These are phyloP conservation scores for Diaporthe ampelina DNA, from an alignment of 2,329 filamentous ascomycete species.

Conservation along the genomic window DNA sequence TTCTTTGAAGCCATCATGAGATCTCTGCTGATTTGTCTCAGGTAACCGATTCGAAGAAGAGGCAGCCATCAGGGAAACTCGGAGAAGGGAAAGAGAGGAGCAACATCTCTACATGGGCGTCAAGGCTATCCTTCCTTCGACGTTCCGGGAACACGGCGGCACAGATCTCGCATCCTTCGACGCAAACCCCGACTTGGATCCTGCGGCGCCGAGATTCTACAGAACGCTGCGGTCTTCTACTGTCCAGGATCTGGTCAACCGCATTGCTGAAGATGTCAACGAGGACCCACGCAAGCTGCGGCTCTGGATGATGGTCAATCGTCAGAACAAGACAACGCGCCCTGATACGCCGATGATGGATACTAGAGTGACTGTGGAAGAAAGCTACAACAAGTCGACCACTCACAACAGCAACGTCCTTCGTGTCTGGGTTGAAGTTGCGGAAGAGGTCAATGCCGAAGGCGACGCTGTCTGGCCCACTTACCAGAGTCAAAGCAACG, in stretches of 20 bases:
- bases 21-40: conserved; percentile 49
- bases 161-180: conserved; percentile 86
- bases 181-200: conserved; percentile 65
- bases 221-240: conserved; percentile 82
- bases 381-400: conserved; percentile 67
- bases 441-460: conserved; percentile 74
- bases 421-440: conserved; percentile 88
- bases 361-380: conserved; percentile 81
- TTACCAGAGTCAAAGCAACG: conserved; percentile 69
- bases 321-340: conserved; percentile 95
- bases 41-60: conserved; percentile 86
- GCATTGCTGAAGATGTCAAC: conserved; percentile 78
- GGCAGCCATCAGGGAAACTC: conserved; percentile 79
- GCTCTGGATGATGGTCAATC: conserved; percentile 98
- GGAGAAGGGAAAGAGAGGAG: conserved; percentile 90
- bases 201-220: conserved; percentile 79
- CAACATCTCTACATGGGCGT: conserved; percentile 92
- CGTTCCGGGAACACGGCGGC: conserved; percentile 84
- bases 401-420: conserved; percentile 79
- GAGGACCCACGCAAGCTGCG: conserved; percentile 79
- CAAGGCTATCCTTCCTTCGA: conserved; percentile 83
- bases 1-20: neutral
- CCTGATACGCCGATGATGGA: conserved; percentile 91
- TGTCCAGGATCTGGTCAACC: conserved; percentile 79
- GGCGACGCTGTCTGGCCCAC: conserved; percentile 82